Percentiles rank a stretch among this genome's conserved stretches.
Evolutionary conservation across 139 green algal species (phyloP).

Genomic region (Tetradesmus lagerheimii): DNA sequence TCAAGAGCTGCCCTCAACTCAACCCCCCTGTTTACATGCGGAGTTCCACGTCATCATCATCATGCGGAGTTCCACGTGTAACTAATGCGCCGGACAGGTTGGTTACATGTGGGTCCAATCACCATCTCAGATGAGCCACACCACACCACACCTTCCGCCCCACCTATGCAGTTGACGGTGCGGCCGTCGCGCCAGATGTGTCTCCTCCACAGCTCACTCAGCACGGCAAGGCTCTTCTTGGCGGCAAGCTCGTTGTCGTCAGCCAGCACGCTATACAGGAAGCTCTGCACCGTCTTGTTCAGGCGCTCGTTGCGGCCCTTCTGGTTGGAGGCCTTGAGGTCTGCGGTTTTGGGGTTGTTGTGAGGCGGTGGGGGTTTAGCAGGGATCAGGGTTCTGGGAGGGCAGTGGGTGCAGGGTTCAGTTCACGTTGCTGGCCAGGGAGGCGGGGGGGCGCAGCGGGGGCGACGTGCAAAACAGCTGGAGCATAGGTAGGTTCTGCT

Average conservation of each 20-base stretch:
- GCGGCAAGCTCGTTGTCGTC: conserved; percentile 90
- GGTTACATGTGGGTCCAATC: too few relatives aligned
- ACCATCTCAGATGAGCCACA: too few relatives aligned
- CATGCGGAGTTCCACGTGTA: too few relatives aligned
- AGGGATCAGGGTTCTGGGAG: not conserved
- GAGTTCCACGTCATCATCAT: too few relatives aligned
- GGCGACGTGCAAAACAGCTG: not conserved
- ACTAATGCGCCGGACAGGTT: too few relatives aligned
- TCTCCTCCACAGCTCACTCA: conserved; percentile 94
- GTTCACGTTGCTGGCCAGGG: too few relatives aligned
- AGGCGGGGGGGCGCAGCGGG: too few relatives aligned
- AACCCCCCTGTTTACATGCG: too few relatives aligned
- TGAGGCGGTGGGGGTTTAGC: not conserved
- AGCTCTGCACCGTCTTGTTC: conserved; percentile 91
- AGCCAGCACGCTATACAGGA: conserved; percentile 83
- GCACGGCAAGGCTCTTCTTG: conserved; percentile 92
- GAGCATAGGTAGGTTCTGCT: too few relatives aligned
- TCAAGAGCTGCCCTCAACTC: too few relatives aligned
- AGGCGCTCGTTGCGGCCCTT: conserved; percentile 86
- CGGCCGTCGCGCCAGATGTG: conserved; percentile 96
- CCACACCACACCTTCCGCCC: not conserved
- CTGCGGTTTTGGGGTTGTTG: conserved; percentile 44
- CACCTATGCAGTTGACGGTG: conserved; percentile 95
- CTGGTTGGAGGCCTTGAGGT: conserved; percentile 91
- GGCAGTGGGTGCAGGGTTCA: not conserved